Evolutionary conservation across 176 grass and related monocot species (phyloP), one percentile per base, ranked within the genome.

Genomic region (Puccinellia tenuiflora): DNA sequence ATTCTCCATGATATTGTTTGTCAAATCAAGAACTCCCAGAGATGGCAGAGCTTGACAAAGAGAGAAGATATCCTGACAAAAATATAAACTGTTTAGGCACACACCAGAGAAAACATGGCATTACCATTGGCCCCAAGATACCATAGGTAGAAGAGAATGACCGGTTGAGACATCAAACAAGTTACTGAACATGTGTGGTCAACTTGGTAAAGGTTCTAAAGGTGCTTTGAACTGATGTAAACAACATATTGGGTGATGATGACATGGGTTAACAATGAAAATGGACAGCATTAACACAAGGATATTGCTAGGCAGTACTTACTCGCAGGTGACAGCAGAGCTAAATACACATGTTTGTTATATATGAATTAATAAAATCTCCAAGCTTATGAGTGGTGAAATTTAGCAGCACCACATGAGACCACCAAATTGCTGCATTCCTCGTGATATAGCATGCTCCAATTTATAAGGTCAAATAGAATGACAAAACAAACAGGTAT

Each of bases 1-100:
- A 83, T 70, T 83, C 63, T 90, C 91, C 91, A 98, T 93, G 50
- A 75, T 77, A 85, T 95, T 95, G 73, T 90, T 98, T 78, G 96
- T 93, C 78, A 98, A 76, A 88, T 95, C 84, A 14, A 98, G 89
- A 86, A 98, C 83, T 98, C 91, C 87, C 26, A 98, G 89, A 26
- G 85, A 88, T 76, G 85, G 31, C 73, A 98, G 85, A n/a, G 80
- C 92, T 88, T 95, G 87, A 81, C 96, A 98, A 30, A 95, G 85
- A 74, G 85, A 90, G 37, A 53, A 90, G 54, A 98, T 88, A 85
- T 93, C 92, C 96, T 98, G 81, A 46, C 52, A 77, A 29, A 76
- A 51, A 68, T 31, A 39, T 16, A 72, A 81, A 77, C 21, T 22
- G 15, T 81, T 88, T 25, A 85, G 18, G 11, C 7, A 72, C 15